Evolutionary conservation across 2,329 filamentous ascomycete genomes (phyloP), one percentile per base, ranked within the genome.

Genomic region (Endocalyx cinctus): DNA sequence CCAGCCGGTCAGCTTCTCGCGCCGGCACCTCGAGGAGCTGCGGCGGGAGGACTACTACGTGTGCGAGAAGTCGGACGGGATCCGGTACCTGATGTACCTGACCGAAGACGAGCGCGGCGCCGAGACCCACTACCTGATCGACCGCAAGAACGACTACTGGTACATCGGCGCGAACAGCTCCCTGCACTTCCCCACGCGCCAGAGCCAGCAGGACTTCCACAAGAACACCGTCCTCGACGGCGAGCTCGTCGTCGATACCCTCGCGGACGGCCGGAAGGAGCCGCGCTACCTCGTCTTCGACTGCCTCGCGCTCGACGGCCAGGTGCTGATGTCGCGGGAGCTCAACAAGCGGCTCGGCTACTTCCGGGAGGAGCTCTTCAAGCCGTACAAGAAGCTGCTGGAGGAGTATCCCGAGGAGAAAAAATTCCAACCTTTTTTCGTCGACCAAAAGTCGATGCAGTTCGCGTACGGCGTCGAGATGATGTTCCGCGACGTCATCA

Each of bases 61-160:
- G 45, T 96, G 90, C 69, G 92, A 98, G 64, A 98, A 98, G 67
- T 95, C 90, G 1, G 92, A 98, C 57, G 92, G 92, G 34, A 87
- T 97, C 43, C 81, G 92, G 43, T 96, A 94, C 59, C 76, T 98
- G n/a, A 77, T 98, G 45, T 97, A 94, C 68, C 79, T 92, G 45
- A 87, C 86, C 31, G 60, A 68, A 6, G 82, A 83, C 54, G 72
- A 79, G 26, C 57, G 66, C 5, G 67, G 66, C 34, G 46, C 56
- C 30, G 87, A 94, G 57, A 74, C 82, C 16, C 85, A 92, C 55
- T 96, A 95, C 66, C 73, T 98, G 36, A 95, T 98, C 63, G 90
- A 98, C 64, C 87, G 92, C 55, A 94, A 89, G 65, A 97, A 98
- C 65, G 88, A 97, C 59, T 98, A 92, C 69, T 95, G 90, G 76